phyloP scores from a whole-genome alignment of 139 green algal species.

The Chlorokybus atmophyticus region DNA sequence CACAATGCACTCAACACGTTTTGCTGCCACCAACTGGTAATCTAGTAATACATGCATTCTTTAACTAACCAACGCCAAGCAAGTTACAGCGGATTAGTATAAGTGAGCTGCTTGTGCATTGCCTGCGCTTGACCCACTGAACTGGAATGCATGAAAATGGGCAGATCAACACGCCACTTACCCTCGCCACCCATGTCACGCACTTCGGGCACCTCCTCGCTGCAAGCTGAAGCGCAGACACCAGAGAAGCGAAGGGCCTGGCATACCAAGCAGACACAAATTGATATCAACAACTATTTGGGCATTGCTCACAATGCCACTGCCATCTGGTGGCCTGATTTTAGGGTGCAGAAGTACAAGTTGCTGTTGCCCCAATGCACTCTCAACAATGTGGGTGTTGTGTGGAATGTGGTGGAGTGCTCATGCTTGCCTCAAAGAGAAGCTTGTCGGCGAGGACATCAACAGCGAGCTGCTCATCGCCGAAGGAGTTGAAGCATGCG shows the following conservation, averaged over 20 bases:
- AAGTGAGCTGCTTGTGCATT: not conserved
- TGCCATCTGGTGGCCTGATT: not conserved
- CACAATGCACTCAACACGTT: not conserved
- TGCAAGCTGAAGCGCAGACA: conserved; percentile 32
- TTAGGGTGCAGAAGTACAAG: not conserved
- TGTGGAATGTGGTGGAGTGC: not conserved
- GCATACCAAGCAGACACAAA: conserved; percentile 1
- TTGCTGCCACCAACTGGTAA: not conserved
- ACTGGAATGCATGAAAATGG: not conserved
- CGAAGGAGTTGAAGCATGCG: conserved; percentile 30
- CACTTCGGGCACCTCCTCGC: conserved; percentile 31
- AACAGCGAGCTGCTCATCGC: conserved; percentile 35
- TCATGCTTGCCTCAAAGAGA: conserved; percentile 23
- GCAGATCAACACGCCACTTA: not conserved
- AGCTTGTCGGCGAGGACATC: conserved; percentile 36
- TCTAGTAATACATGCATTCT: not conserved
- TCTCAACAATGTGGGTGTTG: no score
- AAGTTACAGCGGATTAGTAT: not conserved
- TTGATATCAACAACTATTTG: not conserved
- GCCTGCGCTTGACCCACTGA: not conserved
- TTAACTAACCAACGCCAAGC: not conserved
- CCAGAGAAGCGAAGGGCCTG: conserved; percentile 35
- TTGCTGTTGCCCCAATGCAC: no score
- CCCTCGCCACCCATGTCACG: conserved; percentile 36
- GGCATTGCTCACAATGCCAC: not conserved